These are phyloP conservation scores for Chlamydomonas incerta DNA, from an alignment of 139 green algal genomes.

Conservation along the genomic window DNA sequence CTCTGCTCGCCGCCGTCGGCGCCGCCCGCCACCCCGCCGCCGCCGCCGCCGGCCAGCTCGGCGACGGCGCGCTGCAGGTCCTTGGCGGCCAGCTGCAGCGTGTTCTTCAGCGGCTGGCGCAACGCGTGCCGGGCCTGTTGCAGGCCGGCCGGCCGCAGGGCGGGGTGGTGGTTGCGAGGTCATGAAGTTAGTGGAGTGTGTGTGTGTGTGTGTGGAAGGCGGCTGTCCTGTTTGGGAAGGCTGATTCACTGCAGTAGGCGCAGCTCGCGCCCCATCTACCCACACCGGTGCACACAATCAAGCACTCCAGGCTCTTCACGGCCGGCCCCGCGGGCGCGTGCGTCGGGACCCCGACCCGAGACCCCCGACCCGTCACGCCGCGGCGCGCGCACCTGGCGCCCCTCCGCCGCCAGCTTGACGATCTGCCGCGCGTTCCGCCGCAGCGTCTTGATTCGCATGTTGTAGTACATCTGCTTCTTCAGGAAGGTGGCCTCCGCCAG, in stretches of 20 bases:
- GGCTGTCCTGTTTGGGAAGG: too few relatives aligned
- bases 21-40: not conserved
- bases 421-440: conserved; percentile 63
- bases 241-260: too few relatives aligned
- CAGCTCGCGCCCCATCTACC: too few relatives aligned
- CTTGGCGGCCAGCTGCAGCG: conserved; percentile 48
- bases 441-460: conserved; percentile 87
- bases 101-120: conserved; percentile 36
- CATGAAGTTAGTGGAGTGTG: too few relatives aligned
- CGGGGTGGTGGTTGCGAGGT: too few relatives aligned
- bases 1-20: not conserved
- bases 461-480: conserved; percentile 93
- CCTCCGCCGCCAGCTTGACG: conserved; percentile 53
- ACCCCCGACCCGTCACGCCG: too few relatives aligned
- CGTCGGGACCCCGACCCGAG: too few relatives aligned
- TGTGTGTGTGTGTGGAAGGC: too few relatives aligned
- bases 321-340: too few relatives aligned
- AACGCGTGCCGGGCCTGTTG: conserved; percentile 39
- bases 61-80: conserved; percentile 55
- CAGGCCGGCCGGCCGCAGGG: too few relatives aligned
- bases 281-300: too few relatives aligned
- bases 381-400: conserved; percentile 46
- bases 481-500: conserved; percentile 80
- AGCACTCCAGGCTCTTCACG: too few relatives aligned
- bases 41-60: not conserved